Base-by-base conservation (phyloP, 2,329 filamentous ascomycete genomes). In the Metarhizium album region DNA sequence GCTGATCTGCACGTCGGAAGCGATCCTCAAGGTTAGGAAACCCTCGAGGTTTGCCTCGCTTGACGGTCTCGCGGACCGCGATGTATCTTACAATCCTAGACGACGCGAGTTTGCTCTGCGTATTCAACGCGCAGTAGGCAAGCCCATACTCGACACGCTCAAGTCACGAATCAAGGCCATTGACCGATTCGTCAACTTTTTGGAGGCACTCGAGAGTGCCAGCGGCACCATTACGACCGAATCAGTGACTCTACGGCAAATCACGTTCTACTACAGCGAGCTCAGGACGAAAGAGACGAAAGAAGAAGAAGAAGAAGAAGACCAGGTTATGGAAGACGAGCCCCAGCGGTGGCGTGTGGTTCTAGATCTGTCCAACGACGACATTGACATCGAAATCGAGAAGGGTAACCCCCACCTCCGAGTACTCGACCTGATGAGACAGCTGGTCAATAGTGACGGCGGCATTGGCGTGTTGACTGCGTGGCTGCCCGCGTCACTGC, bases 121-220 rank as follows among this genome's bases (percentile, higher is more conserved):
- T 7, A 68, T 88, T 37, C 73, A 76, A 9, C 76, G 79, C 1
- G 68, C 71, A 2, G 76, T 84, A 45, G 83, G 83, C 20, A 69
- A 72, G 43, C 72, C 81, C 1, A 73, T 84, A 14, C 65, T 88
- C 3, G 72, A 75, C 3, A 68, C 73, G n/a, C 71, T 90, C 20
- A 70, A 74, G 54, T 70, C 75, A 47, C 75, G 82, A 27, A 70
- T 90, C 45, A 76, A 80, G 57, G 78, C 82, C 13, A 78, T 93
- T 52, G 80, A 86, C 59, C 79, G 84, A 20, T 74, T 93, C 27
- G 82, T 88, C 38, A 76, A 78, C 42, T 87, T 87, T 59, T 72
- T 89, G 24, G 76, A 82, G 43, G 80, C 83, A 1, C 77, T 90
- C 54, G 72, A 80, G 50, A 70, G 73, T 54, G 72, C 78, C 56